phyloP scores from a whole-genome alignment of 2,329 filamentous ascomycete genomes.

The Geosmithia flava region DNA sequence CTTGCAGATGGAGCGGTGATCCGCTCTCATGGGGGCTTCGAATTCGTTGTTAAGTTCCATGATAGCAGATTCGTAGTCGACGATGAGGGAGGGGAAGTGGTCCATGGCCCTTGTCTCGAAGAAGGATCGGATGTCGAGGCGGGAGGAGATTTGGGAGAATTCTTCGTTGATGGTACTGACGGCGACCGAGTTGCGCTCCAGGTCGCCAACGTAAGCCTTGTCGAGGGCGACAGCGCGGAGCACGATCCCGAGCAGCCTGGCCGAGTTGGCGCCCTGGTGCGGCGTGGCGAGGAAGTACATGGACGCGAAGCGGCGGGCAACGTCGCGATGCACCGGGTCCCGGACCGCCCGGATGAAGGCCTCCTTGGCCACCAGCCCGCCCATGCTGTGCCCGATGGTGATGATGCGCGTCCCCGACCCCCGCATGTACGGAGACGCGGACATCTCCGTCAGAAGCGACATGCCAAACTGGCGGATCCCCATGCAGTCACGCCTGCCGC shows the following conservation, averaged over 20 bases:
- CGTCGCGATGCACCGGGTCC: slow-evolving; percentile 3
- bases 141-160: slow-evolving; percentile 8
- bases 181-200: slow-evolving; percentile 6
- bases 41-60: slow-evolving; percentile 11
- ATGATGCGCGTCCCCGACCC: slow-evolving; percentile 11
- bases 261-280: slow-evolving; percentile 15
- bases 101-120: slow-evolving; percentile 11
- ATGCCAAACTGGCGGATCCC: slow-evolving; percentile 19
- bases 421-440: slow-evolving; percentile 8
- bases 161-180: slow-evolving; percentile 13
- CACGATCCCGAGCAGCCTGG: slow-evolving; percentile 11
- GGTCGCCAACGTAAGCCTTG: slow-evolving; percentile 9
- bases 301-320: slow-evolving; percentile 9
- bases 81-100: slow-evolving; percentile 8
- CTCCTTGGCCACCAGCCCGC: slow-evolving; percentile 20
- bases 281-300: slow-evolving; percentile 19
- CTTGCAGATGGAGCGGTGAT: slow-evolving; percentile 18
- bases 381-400: slow-evolving; percentile 21
- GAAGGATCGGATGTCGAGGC: slow-evolving; percentile 12
- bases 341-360: slow-evolving; percentile 12
- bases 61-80: slow-evolving; percentile 11
- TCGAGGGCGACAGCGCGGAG: slow-evolving; percentile 6
- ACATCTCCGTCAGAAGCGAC: slow-evolving; percentile 13
- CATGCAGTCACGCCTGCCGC: slow-evolving; percentile 8
- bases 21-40: slow-evolving; percentile 11